Percentiles rank a stretch among this genome's conserved stretches.
phyloP scores from a whole-genome alignment of 2,329 filamentous ascomycete genomes.

The Setomelanomma holmii region DNA sequence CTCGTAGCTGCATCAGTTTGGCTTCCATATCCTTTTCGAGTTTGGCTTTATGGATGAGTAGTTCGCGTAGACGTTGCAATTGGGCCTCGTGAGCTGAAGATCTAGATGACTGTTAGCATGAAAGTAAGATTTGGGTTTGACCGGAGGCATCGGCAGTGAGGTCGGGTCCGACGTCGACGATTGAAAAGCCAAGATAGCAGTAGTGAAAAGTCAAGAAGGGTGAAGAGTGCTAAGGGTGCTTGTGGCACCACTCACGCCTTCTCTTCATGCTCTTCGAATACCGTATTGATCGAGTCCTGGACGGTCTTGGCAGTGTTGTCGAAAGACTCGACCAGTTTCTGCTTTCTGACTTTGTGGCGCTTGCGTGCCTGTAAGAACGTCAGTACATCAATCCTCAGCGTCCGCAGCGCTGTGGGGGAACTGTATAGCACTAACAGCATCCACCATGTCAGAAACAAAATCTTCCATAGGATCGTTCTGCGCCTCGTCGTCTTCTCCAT shows the following conservation, averaged over 20 bases:
- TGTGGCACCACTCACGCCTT: slow-evolving; percentile 32
- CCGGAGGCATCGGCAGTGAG: background rate
- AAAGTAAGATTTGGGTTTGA: background rate
- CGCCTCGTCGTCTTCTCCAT: slow-evolving; percentile 6
- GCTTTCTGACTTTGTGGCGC: slow-evolving; percentile 26
- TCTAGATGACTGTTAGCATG: slow-evolving; percentile 18
- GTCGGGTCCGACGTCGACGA: background rate
- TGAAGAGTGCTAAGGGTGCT: background rate
- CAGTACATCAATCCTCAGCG: no score
- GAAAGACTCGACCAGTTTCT: slow-evolving; percentile 30
- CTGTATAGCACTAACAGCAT: slow-evolving; percentile 24
- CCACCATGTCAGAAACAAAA: slow-evolving; percentile 30
- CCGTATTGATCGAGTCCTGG: slow-evolving; percentile 24
- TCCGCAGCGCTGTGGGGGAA: no score
- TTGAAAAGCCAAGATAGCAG: background rate
- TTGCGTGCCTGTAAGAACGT: slow-evolving; percentile 40
- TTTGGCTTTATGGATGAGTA: slow-evolving; percentile 29
- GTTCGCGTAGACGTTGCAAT: slow-evolving; percentile 27
- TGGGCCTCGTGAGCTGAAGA: slow-evolving; percentile 28
- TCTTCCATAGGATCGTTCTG: slow-evolving; percentile 14
- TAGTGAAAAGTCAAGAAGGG: background rate
- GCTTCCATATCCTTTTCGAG: slow-evolving; percentile 35
- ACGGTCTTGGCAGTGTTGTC: slow-evolving; percentile 7
- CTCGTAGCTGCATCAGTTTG: slow-evolving; percentile 22
- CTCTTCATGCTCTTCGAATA: slow-evolving; percentile 35